Evolutionary conservation across 768 basidiomycete genomes (phyloP).

Genomic region (Cubamyces sp.): DNA sequence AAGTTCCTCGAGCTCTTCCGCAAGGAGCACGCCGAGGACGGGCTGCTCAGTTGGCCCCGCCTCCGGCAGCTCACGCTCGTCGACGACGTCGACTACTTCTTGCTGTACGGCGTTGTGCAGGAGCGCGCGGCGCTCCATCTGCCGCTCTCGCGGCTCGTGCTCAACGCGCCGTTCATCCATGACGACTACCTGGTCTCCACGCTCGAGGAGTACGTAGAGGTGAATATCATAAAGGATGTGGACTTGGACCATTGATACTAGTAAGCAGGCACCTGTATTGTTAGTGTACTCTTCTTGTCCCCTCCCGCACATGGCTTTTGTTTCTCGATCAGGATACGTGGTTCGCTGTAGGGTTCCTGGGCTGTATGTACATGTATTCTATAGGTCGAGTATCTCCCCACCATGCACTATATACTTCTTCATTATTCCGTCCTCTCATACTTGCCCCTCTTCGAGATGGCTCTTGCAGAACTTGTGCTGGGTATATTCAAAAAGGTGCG

Average conservation of each 20-base stretch:
- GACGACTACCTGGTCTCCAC: conserved; percentile 16
- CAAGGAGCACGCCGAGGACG: conserved; percentile 21
- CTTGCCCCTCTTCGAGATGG: too few relatives aligned
- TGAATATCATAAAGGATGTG: conserved; percentile 29
- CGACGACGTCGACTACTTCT: conserved; percentile 29
- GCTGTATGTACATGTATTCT: conserved; percentile 10
- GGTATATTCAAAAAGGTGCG: too few relatives aligned
- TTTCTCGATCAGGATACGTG: neutral
- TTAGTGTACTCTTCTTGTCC: conserved; percentile 8
- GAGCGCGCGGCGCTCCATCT: conserved; percentile 24
- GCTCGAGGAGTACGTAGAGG: conserved; percentile 26
- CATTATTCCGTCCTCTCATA: neutral
- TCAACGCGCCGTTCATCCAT: conserved; percentile 29
- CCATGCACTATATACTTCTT: conserved; percentile 1
- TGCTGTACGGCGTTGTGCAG: conserved; percentile 24
- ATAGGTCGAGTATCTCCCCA: neutral
- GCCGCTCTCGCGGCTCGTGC: conserved; percentile 28
- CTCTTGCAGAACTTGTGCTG: too few relatives aligned
- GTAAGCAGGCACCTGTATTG: neutral
- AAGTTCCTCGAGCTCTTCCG: conserved; percentile 31
- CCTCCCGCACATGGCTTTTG: neutral
- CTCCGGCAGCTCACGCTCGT: conserved; percentile 30
- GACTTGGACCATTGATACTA: conserved; percentile 24
- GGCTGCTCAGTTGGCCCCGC: conserved; percentile 24
- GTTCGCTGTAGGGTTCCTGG: conserved; percentile 2